Evolutionary conservation across 352 stramenopile species (phyloP).

Genomic region (Stephanocyclus meneghinianus): DNA sequence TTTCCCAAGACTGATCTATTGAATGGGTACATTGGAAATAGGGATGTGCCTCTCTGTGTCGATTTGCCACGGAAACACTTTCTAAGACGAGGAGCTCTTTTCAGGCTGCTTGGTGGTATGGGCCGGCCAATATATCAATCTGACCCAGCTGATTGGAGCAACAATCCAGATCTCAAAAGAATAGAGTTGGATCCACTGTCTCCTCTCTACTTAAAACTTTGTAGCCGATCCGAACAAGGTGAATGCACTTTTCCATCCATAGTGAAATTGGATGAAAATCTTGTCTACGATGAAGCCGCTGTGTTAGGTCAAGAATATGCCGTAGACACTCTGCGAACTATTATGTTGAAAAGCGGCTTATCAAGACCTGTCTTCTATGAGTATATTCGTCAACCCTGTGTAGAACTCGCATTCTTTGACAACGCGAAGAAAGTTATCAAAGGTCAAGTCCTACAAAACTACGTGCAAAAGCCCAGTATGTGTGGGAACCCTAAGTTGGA

Average conservation of each 20-base stretch:
- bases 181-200: conserved; percentile 47
- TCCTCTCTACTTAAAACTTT: conserved; percentile 56
- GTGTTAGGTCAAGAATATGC: conserved; percentile 44
- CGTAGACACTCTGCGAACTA: conserved; percentile 47
- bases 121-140: conserved; percentile 37
- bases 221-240: conserved; percentile 33
- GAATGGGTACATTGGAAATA: conserved; percentile 76
- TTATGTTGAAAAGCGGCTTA: conserved; percentile 42
- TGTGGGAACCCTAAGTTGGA: conserved; percentile 45
- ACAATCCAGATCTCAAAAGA: conserved; percentile 54
- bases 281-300: conserved; percentile 30
- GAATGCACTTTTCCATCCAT: conserved; percentile 54
- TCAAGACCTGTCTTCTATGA: conserved; percentile 55
- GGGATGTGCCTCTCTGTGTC: conserved; percentile 72
- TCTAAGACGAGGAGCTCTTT: conserved; percentile 67
- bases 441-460: conserved; percentile 23
- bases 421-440: conserved; percentile 61
- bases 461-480: conserved; percentile 15
- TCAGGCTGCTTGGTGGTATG: conserved; percentile 48
- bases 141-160: conserved; percentile 49
- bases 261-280: conserved; percentile 51
- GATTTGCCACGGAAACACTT: conserved; percentile 72
- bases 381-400: conserved; percentile 61
- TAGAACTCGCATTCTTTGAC: conserved; percentile 57
- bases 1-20: conserved; percentile 66